Conservation (phyloP, 257 asterid genomes). For the Lycium ferocissimum region DNA sequence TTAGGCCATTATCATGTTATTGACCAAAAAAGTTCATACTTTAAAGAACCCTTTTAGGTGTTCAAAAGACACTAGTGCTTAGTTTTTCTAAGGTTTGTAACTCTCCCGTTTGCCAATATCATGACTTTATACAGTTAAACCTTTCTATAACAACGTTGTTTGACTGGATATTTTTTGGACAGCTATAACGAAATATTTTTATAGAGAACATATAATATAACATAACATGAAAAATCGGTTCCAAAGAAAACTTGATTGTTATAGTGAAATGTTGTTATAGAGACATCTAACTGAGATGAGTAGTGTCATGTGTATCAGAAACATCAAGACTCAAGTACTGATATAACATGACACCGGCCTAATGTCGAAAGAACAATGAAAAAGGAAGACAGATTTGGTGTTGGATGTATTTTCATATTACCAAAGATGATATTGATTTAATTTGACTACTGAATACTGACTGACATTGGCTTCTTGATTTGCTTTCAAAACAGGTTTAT, state of each 20-base stretch:
- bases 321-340: not conserved
- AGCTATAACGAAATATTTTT: too few species aligned
- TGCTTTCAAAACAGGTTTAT: conserved; percentile 60
- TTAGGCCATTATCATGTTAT: conserved; percentile 42
- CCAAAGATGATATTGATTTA: not conserved
- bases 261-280: too few species aligned
- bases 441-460: not conserved
- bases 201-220: too few species aligned
- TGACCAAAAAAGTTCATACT: conserved; percentile 38
- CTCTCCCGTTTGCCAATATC: not conserved
- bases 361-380: not conserved
- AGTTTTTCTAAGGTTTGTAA: conserved; percentile 8
- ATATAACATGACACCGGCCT: not conserved
- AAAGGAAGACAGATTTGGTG: not conserved
- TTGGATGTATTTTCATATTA: not conserved
- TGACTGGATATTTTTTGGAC: too few species aligned
- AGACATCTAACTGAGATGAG: too few species aligned
- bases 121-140: not conserved
- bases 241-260: too few species aligned
- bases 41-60: conserved; percentile 2
- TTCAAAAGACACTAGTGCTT: conserved; percentile 25
- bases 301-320: not conserved
- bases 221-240: too few species aligned
- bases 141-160: too few species aligned
- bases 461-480: conserved; percentile 28